Conservation (phyloP, 78 protist species). For the Isochrysis galbana region DNA sequence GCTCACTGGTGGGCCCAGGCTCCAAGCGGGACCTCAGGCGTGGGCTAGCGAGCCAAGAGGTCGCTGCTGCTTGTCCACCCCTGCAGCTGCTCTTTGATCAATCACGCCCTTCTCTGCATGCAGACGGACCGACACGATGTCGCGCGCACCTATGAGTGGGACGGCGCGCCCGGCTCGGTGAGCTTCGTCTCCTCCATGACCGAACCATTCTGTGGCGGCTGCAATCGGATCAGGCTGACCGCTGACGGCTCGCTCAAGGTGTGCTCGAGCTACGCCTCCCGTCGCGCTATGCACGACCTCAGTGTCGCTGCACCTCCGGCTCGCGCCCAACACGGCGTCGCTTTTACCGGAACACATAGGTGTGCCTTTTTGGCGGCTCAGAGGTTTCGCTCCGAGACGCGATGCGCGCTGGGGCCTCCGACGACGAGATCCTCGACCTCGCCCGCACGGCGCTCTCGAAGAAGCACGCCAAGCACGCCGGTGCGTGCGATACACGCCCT, state of each 20-base stretch:
- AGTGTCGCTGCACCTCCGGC: neutral
- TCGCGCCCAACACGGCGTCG: neutral
- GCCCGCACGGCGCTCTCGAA: slow-evolving; percentile 64
- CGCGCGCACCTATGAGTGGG: slow-evolving; percentile 45
- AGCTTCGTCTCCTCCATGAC: slow-evolving; percentile 89
- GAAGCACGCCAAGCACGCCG: slow-evolving; percentile 77
- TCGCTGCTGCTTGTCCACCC: too few species aligned
- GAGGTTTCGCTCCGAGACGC: slow-evolving; percentile 74
- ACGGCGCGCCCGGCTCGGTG: slow-evolving; percentile 40
- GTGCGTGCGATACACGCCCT: too few species aligned
- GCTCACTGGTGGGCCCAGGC: too few species aligned
- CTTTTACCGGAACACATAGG: neutral
- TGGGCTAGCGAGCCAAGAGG: too few species aligned
- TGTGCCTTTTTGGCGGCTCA: slow-evolving; percentile 78
- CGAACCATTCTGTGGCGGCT: slow-evolving; percentile 83
- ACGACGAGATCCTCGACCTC: slow-evolving; percentile 48
- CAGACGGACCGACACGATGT: neutral
- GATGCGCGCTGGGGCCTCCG: slow-evolving; percentile 70
- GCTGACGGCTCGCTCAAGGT: slow-evolving; percentile 89
- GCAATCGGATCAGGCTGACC: slow-evolving; percentile 85
- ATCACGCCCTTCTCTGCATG: neutral
- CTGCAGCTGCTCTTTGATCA: too few species aligned
- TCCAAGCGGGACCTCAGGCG: too few species aligned
- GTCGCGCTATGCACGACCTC: neutral
- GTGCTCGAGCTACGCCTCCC: slow-evolving; percentile 75